A percentile compares a stretch with the other conserved stretches of the same genome.
Evolutionary conservation across 257 asterid genomes (phyloP).

Genomic region (Lycium ferocissimum): DNA sequence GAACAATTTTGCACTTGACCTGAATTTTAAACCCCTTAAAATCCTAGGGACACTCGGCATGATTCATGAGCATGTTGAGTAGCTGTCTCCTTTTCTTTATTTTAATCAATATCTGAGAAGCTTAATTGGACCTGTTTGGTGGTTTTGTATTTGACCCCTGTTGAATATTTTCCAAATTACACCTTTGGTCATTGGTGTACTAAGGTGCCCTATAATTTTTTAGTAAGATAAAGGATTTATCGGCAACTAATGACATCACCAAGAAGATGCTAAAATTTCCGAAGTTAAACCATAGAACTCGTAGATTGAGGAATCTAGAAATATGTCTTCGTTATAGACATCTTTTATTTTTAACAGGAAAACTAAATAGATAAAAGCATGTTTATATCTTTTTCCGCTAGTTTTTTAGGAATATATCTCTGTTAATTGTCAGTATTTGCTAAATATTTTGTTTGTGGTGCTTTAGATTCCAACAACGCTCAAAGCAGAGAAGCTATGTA

Average conservation of each 20-base stretch:
- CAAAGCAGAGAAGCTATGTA: conserved; percentile 75
- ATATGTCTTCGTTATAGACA: background rate
- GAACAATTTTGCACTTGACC: background rate
- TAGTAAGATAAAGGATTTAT: background rate
- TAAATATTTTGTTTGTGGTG: background rate
- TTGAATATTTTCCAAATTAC: background rate
- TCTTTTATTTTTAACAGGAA: background rate
- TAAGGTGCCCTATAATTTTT: background rate
- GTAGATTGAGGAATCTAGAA: background rate
- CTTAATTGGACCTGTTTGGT: background rate
- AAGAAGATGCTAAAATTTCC: background rate
- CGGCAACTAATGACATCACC: background rate
- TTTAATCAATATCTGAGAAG: conserved; percentile 5
- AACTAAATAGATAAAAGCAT: background rate
- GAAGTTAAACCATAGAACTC: background rate
- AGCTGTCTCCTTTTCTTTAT: background rate
- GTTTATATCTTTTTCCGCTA: background rate
- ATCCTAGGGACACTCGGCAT: background rate
- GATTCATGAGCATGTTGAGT: background rate
- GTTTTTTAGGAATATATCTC: background rate
- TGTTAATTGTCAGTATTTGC: background rate
- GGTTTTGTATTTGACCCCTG: conserved; percentile 22
- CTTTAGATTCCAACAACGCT: conserved; percentile 84
- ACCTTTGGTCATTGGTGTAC: background rate
- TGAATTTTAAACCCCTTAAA: conserved; percentile 1